Evolutionary conservation across 805 yeast species (phyloP).

Genomic region (Metschnikowia matae): DNA sequence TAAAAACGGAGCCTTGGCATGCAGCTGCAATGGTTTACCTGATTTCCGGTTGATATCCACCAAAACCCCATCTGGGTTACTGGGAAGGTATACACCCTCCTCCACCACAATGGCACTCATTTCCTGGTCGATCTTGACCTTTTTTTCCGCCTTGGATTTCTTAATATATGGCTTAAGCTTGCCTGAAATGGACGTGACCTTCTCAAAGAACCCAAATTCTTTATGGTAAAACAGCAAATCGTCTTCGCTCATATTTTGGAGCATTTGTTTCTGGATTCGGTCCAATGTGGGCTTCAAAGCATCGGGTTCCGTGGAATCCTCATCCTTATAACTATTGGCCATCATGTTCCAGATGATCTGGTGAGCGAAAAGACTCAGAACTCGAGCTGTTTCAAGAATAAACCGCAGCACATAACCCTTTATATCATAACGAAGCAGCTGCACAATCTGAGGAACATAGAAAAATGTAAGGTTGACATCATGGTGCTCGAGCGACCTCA

Average conservation of each 20-base stretch:
- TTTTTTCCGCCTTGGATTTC: conserved; percentile 93
- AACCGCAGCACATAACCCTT: conserved; percentile 84
- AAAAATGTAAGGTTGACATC: conserved; percentile 88
- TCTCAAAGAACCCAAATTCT: conserved; percentile 86
- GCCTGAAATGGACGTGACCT: conserved; percentile 91
- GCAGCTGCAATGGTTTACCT: conserved; percentile 94
- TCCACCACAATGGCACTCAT: conserved; percentile 73
- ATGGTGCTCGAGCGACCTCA: conserved; percentile 83
- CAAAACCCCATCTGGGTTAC: conserved; percentile 94
- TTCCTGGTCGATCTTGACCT: conserved; percentile 92
- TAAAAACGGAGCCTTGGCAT: conserved; percentile 98
- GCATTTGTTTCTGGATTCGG: conserved; percentile 62
- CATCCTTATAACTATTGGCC: conserved; percentile 89
- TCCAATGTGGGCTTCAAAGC: conserved; percentile 80
- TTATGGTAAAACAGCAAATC: conserved; percentile 69
- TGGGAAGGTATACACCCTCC: conserved; percentile 87
- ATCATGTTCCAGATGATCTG: conserved; percentile 98
- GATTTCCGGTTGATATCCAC: conserved; percentile 87
- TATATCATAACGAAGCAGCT: conserved; percentile 75
- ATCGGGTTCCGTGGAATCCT: conserved; percentile 78
- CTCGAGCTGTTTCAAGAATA: conserved; percentile 87
- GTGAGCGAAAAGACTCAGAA: conserved; percentile 89
- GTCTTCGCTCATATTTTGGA: conserved; percentile 50
- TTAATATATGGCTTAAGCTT: conserved; percentile 92
- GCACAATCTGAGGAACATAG: conserved; percentile 97